phyloP scores from a whole-genome alignment of 441 rosid species.

The Croton laevigatus region DNA sequence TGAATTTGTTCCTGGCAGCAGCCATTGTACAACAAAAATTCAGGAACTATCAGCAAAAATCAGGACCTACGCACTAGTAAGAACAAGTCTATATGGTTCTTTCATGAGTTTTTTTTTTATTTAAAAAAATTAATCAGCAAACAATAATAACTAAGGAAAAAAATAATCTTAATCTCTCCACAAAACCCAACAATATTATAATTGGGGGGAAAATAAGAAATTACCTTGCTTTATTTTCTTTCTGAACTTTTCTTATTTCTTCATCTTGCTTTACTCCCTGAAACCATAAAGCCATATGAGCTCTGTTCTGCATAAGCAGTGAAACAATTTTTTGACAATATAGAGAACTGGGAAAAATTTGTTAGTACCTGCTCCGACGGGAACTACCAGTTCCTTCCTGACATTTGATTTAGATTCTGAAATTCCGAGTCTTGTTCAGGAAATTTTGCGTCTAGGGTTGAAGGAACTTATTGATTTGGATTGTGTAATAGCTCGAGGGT shows the following conservation, averaged over 20 bases:
- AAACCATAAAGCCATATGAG: background rate
- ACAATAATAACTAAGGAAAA: background rate
- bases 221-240: slow-evolving; percentile 67
- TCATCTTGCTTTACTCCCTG: slow-evolving; percentile 65
- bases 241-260: slow-evolving; percentile 52
- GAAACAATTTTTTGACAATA: background rate
- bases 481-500: background rate
- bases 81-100: background rate
- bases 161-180: background rate
- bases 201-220: background rate
- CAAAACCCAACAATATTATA: no score
- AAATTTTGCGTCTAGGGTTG: slow-evolving; percentile 25
- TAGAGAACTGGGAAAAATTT: background rate
- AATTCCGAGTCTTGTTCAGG: background rate
- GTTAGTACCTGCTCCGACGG: slow-evolving; percentile 67
- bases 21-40: background rate
- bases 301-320: background rate
- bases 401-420: slow-evolving; percentile 30
- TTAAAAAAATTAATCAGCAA: no score
- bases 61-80: background rate
- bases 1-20: background rate
- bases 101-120: background rate
- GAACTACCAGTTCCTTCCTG: slow-evolving; percentile 59
- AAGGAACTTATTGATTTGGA: background rate
- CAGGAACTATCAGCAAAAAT: no score